Evolutionary conservation across 1,139 yeast species (phyloP), one percentile per base, ranked within the genome.

Genomic region (Yamadazyma triangularis): DNA sequence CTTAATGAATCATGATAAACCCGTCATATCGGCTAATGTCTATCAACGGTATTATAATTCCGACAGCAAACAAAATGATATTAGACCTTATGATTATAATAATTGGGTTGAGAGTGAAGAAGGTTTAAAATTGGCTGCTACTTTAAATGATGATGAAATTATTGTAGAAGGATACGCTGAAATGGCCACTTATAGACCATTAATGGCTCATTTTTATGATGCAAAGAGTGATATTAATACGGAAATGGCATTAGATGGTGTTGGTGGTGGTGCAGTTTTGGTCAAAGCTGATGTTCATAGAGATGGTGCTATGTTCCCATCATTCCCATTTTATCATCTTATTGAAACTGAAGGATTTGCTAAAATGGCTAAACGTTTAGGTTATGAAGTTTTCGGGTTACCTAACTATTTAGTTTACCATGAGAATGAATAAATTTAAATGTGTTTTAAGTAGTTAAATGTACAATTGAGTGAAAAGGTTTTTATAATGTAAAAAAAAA

Each of bases 301-400:
- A 55, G 98, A 91, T 56, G 98, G 98, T 31, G 97, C 97, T 35
- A 89, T 89, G 96, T 91, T 91, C 75, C 98, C 98, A 13, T 85
- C 94, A 24, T 91, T 91, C 76, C 93, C 98, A 39, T 91, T 91
- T 67, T 89, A 91, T 58, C 95, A 91, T 54, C 71, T 91, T 60
- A 88, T 91, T 44, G 98, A 91, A 63, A 88, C 97, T 6, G 98
- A 91, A 62, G 98, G 98, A 14, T 91, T 91, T 60, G 97, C 98
- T 16, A 87, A 86, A 58, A 91, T 91, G 98, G 96, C 96, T 26
- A 86, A 86, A 58, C 71, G 98, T 46, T 70, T 91, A 40, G 95
- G 95, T 18, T 89, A 91, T 60, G 85, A 82, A 47, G 89, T 89
- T 15, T 82, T 70, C 56, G 98, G 98, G 4, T 70, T 91, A 52